These are phyloP conservation scores for Rubus parviflorus DNA, from an alignment of 306 rosid genomes.

Conservation along the genomic window DNA sequence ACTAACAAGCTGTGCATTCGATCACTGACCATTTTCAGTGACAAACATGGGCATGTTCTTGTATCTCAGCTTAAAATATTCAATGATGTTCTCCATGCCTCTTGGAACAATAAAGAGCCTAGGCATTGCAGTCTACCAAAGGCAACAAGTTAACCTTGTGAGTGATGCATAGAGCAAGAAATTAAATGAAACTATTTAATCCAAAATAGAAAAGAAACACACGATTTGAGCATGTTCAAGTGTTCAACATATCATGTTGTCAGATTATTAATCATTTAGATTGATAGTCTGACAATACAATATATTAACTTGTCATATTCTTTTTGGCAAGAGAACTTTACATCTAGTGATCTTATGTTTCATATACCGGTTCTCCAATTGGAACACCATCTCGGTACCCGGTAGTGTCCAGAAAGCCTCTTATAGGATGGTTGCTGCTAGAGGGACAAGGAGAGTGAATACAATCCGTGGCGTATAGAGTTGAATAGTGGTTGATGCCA, in stretches of 20 bases:
- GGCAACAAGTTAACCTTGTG: too few species aligned
- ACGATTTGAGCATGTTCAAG: too few species aligned
- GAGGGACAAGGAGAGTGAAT: conserved; percentile 34
- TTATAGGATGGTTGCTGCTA: conserved; percentile 38
- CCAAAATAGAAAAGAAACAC: too few species aligned
- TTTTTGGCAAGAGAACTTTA: too few species aligned
- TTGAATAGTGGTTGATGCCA: conserved; percentile 57
- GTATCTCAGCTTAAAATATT: conserved; percentile 53
- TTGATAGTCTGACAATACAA: too few species aligned
- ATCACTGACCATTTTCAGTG: conserved; percentile 63
- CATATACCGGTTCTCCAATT: conserved; percentile 55
- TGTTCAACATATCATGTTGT: too few species aligned
- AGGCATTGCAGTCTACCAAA: conserved; percentile 49
- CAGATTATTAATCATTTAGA: too few species aligned
- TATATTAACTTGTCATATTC: too few species aligned
- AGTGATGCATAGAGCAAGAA: too few species aligned
- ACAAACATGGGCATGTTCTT: conserved; percentile 51
- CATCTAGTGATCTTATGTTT: neutral
- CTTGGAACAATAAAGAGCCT: conserved; percentile 60
- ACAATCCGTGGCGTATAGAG: conserved; percentile 60
- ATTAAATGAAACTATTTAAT: too few species aligned
- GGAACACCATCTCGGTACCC: conserved; percentile 50
- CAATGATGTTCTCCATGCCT: conserved; percentile 52
- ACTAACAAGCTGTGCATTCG: neutral
- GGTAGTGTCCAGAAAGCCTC: conserved; percentile 39